phyloP scores from a whole-genome alignment of 257 asterid genomes.

The Nemophila menziesii region DNA sequence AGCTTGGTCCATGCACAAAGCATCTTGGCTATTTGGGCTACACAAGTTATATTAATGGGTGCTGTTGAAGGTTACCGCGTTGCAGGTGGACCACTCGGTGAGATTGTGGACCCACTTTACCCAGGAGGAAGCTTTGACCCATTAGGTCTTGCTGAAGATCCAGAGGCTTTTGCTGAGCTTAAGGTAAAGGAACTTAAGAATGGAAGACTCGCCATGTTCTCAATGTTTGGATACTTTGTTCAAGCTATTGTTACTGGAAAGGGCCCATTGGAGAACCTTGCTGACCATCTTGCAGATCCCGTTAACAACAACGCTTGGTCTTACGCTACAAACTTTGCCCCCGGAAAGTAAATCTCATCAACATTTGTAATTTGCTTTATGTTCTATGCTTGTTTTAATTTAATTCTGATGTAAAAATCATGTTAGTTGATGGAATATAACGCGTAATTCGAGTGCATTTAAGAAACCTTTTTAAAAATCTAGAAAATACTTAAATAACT shows the following conservation, averaged over 20 bases:
- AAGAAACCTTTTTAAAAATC: too few species aligned
- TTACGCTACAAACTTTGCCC: slow-evolving; percentile 39
- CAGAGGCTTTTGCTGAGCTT: slow-evolving; percentile 43
- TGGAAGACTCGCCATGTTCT: slow-evolving; percentile 51
- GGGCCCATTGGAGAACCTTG: slow-evolving; percentile 55
- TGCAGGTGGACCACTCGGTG: slow-evolving; percentile 21
- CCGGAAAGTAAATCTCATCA: slow-evolving; percentile 29
- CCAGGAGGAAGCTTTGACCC: slow-evolving; percentile 27
- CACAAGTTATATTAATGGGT: slow-evolving; percentile 55
- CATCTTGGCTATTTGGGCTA: slow-evolving; percentile 71
- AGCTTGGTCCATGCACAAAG: slow-evolving; percentile 69
- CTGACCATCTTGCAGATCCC: slow-evolving; percentile 52
- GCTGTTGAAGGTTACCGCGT: slow-evolving; percentile 63
- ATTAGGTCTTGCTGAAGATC: slow-evolving; percentile 28
- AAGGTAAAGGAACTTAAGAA: slow-evolving; percentile 57
- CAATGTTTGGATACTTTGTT: slow-evolving; percentile 56
- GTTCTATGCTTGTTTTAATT: neutral
- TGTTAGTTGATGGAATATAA: slow-evolving; percentile 12
- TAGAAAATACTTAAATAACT: too few species aligned
- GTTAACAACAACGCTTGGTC: slow-evolving; percentile 61
- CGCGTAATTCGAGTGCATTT: neutral
- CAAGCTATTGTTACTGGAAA: slow-evolving; percentile 60
- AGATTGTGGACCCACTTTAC: slow-evolving; percentile 16
- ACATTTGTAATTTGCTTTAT: neutral
- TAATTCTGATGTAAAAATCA: slow-evolving; percentile 15